Evolutionary conservation across 257 asterid genomes (phyloP), one percentile per base, ranked within the genome.

Genomic region (Cordia subcordata): DNA sequence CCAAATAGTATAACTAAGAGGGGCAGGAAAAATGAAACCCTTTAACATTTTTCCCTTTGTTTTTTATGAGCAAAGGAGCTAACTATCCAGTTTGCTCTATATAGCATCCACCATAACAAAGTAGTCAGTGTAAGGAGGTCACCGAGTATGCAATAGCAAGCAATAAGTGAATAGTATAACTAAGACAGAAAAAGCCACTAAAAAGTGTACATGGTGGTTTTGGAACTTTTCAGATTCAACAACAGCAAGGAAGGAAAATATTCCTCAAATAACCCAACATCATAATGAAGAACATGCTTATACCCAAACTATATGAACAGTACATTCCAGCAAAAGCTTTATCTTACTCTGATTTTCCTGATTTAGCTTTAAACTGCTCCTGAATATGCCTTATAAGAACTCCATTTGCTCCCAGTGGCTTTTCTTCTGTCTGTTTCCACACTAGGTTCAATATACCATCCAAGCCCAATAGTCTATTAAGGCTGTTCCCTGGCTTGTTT

Each of bases 401-500:
- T 55, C 94, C 95, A 60, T 82, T 93, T 61, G 96, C 93, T 71
- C 99, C 95, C 78, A 84, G 46, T 11, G 99, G 94, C 68, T 85
- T 85, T 78, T 93, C 97, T 82, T 91, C 98, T 35, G 85, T 71
- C 82, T 84, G 93, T 85, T 85, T 89, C 99, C 99, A 86, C 53
- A 93, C 97, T 72, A 93, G 88, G 75, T 93, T 93, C 68, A 93
- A 90, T 67, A 93, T 88, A 50, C 96, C 94, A 72, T 93, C 99
- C 71, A 93, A 86, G 71, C 97, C 99, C 77, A 86, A 78, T 70
- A 86, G 70, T 62, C 72, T 84, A 79, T 93, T 93, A 64, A 93
- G 85, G 83, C 96, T 81, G 80, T 80, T 89, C 55, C 88, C 99
- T 74, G 85, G 95, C 69, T 84, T 93, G 86, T 85, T 86, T 58